phyloP scores from a whole-genome alignment of 805 yeast genomes.

The Ogataea chonburiensis region DNA sequence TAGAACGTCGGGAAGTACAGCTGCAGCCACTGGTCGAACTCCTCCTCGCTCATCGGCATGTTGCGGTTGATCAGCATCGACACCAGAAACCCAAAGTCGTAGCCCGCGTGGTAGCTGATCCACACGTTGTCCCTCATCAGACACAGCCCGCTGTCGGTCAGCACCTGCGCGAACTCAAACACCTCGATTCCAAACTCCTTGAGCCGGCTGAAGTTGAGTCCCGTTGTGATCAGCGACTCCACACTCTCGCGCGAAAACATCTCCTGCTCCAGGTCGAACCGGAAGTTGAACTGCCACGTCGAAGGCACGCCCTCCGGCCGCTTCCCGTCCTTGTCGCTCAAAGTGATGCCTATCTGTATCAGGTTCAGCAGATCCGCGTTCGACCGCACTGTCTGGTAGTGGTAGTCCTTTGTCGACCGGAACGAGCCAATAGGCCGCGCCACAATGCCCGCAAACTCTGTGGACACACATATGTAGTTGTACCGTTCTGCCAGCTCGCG shows the following conservation, averaged over 20 bases:
- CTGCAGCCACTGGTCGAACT: constrained; percentile 67
- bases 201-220: constrained; percentile 77
- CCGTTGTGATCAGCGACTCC: constrained; percentile 75
- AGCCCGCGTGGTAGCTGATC: constrained; percentile 92
- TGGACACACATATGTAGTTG: constrained; percentile 67
- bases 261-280: constrained; percentile 70
- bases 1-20: constrained; percentile 77
- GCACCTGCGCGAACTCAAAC: constrained; percentile 75
- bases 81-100: constrained; percentile 87
- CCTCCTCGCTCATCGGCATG: constrained; percentile 80
- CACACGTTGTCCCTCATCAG: constrained; percentile 71
- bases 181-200: constrained; percentile 75
- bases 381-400: constrained; percentile 90
- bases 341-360: constrained; percentile 80
- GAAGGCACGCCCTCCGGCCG: constrained; percentile 63
- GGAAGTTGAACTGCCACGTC: constrained; percentile 97
- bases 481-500: constrained; percentile 57
- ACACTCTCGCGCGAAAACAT: constrained; percentile 88
- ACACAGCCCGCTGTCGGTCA: constrained; percentile 83
- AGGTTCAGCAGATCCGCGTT: constrained; percentile 85
- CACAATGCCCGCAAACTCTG: constrained; percentile 94
- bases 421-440: constrained; percentile 96
- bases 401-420: constrained; percentile 86
- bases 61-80: constrained; percentile 70
- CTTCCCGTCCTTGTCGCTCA: constrained; percentile 67